phyloP scores from a whole-genome alignment of 2,329 filamentous ascomycete genomes.

The Fusarium hainanense region DNA sequence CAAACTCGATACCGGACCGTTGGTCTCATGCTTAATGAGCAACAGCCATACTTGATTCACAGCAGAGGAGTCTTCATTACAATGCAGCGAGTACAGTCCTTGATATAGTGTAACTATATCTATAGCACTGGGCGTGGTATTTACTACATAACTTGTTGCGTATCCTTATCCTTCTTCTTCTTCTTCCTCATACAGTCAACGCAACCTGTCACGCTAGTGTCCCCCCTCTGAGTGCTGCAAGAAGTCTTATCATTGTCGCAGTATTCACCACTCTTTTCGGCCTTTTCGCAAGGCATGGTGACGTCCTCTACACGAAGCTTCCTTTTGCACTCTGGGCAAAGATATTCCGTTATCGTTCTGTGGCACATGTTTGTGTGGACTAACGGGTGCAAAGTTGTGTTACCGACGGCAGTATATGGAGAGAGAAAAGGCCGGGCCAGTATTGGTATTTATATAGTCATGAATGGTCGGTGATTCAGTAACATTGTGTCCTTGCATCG shows the following conservation, averaged over 20 bases:
- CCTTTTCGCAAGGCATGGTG: neutral
- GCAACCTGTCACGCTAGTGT: neutral
- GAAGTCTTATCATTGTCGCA: neutral
- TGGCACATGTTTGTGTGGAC: neutral
- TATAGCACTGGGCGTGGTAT: neutral
- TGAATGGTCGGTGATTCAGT: no score
- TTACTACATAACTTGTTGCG: no score
- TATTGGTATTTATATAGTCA: no score
- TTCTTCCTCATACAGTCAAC: neutral
- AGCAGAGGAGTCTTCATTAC: no score
- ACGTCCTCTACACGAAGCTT: neutral
- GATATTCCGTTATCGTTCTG: neutral
- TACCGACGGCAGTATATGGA: no score
- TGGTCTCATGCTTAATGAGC: no score
- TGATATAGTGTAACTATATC: neutral
- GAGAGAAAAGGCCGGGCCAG: no score
- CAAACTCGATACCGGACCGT: no score
- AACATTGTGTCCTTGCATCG: no score
- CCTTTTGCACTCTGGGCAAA: neutral
- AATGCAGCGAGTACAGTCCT: rapidly evolving
- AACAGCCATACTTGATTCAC: no score
- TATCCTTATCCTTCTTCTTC: neutral
- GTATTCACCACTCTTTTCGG: neutral
- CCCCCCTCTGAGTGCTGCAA: neutral
- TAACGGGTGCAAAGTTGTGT: neutral